Evolutionary conservation across 2,329 filamentous ascomycete genomes (phyloP).

Genomic region (Helotiales sp.): DNA sequence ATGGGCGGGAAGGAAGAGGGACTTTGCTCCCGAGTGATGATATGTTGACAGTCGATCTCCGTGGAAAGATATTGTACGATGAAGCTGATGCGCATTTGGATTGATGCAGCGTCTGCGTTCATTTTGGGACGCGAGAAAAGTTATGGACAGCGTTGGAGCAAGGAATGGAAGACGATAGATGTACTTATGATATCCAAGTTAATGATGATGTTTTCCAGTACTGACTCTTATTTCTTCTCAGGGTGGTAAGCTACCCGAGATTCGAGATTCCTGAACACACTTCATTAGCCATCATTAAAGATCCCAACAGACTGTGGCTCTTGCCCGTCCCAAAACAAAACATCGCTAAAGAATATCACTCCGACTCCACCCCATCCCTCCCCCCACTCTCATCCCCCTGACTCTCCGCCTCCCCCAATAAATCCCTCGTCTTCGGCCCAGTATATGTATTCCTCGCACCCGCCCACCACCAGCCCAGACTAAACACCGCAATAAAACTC

Average conservation of each 20-base stretch:
- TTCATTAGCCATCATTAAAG: background rate
- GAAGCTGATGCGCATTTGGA: background rate
- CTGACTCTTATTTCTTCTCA: background rate
- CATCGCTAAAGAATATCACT: background rate
- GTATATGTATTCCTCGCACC: conserved; percentile 52
- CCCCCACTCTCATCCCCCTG: background rate
- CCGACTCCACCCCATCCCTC: background rate
- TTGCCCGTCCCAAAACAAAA: background rate
- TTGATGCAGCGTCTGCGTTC: background rate
- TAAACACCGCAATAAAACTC: conserved; percentile 54
- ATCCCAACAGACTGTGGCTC: background rate
- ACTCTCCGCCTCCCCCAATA: conserved; percentile 1
- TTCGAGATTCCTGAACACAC: background rate
- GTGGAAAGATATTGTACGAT: background rate
- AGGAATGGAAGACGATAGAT: background rate
- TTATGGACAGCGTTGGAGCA: background rate
- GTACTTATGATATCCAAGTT: background rate
- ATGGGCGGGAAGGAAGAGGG: conserved; percentile 29
- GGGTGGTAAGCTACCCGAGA: background rate
- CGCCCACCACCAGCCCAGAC: conserved; percentile 53
- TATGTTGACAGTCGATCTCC: background rate
- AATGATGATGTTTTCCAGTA: too few relatives aligned
- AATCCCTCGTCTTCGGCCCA: conserved; percentile 61
- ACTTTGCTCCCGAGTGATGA: background rate
- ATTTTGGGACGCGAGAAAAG: background rate